phyloP scores from a whole-genome alignment of 208 protist species.

The Trypanosomatidae sp. region DNA sequence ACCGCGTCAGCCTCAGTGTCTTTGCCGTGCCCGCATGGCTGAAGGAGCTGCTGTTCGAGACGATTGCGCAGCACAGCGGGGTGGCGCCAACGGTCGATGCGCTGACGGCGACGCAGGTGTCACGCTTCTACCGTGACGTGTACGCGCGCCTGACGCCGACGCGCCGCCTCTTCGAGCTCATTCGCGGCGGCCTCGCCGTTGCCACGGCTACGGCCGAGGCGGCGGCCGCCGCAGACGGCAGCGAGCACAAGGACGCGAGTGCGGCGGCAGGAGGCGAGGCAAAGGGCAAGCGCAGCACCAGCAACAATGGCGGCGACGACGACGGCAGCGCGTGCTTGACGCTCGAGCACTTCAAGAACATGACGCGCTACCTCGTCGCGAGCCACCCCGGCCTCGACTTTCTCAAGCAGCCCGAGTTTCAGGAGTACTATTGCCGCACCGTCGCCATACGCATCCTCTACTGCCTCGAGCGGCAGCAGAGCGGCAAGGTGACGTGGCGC shows the following conservation, averaged over 20 bases:
- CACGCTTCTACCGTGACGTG: constrained; percentile 33
- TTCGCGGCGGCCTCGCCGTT: constrained; percentile 13
- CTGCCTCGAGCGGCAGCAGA: constrained; percentile 71
- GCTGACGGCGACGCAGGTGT: constrained; percentile 38
- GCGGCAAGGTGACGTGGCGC: constrained; percentile 51
- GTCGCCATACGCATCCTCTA: constrained; percentile 94
- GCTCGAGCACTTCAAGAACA: constrained; percentile 43
- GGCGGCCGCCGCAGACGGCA: neutral
- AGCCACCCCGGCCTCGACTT: constrained; percentile 90
- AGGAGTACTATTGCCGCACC: constrained; percentile 91
- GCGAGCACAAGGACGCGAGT: too few species aligned
- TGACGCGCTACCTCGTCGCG: constrained; percentile 60
- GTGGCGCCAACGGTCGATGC: constrained; percentile 13
- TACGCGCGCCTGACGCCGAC: constrained; percentile 37
- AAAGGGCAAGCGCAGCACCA: neutral
- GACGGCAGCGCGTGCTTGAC: constrained; percentile 40
- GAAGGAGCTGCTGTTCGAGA: constrained; percentile 64
- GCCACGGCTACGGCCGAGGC: too few species aligned
- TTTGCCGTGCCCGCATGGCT: constrained; percentile 74
- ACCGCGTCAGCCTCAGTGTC: constrained; percentile 43
- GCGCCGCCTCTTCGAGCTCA: constrained; percentile 67
- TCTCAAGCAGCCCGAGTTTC: constrained; percentile 92
- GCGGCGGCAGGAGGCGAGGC: too few species aligned
- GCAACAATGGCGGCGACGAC: constrained; percentile 2
- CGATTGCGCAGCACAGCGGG: constrained; percentile 15